Evolutionary conservation across 2,329 filamentous ascomycete species (phyloP).

Genomic region (Plectosphaerella plurivora): DNA sequence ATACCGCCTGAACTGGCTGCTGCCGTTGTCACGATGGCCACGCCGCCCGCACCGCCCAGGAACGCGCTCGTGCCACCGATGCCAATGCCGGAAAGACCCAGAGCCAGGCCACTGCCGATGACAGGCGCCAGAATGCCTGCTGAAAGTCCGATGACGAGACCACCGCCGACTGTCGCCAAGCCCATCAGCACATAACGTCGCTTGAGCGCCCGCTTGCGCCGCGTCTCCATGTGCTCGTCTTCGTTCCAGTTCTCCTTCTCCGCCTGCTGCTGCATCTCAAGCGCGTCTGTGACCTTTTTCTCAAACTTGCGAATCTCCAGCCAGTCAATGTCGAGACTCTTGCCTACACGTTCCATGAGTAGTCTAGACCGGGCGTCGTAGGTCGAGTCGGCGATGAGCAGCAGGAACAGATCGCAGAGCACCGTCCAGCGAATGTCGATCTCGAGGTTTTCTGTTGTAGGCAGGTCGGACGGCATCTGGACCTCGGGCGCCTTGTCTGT

Average conservation of each 20-base stretch:
- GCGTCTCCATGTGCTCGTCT: slow-evolving; percentile 83
- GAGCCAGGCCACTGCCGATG: slow-evolving; percentile 89
- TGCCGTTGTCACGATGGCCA: slow-evolving; percentile 87
- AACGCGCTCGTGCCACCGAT: slow-evolving; percentile 86
- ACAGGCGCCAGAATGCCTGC: slow-evolving; percentile 88
- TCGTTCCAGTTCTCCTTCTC: slow-evolving; percentile 98
- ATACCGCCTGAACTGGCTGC: slow-evolving; percentile 82
- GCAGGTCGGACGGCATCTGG: slow-evolving; percentile 76
- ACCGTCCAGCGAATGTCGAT: slow-evolving; percentile 97
- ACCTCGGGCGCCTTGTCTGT: slow-evolving; percentile 73
- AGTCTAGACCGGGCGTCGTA: slow-evolving; percentile 88
- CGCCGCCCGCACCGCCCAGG: slow-evolving; percentile 84
- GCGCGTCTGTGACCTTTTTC: slow-evolving; percentile 90
- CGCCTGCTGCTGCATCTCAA: slow-evolving; percentile 95
- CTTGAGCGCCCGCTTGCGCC: slow-evolving; percentile 77
- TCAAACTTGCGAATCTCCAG: slow-evolving; percentile 95
- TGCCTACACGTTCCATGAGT: slow-evolving; percentile 77
- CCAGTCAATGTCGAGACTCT: slow-evolving; percentile 78
- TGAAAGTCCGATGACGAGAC: slow-evolving; percentile 90
- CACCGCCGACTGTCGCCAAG: slow-evolving; percentile 89
- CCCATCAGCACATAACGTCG: slow-evolving; percentile 93
- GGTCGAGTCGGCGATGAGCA: slow-evolving; percentile 91
- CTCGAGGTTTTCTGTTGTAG: slow-evolving; percentile 78
- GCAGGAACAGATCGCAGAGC: slow-evolving; percentile 89
- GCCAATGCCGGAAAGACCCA: slow-evolving; percentile 92